A percentile compares a stretch with the other conserved stretches of the same genome.
Conservation (phyloP, 2,329 filamentous ascomycete genomes). For the Ophiognomonia clavigignenti-juglandacearum region DNA sequence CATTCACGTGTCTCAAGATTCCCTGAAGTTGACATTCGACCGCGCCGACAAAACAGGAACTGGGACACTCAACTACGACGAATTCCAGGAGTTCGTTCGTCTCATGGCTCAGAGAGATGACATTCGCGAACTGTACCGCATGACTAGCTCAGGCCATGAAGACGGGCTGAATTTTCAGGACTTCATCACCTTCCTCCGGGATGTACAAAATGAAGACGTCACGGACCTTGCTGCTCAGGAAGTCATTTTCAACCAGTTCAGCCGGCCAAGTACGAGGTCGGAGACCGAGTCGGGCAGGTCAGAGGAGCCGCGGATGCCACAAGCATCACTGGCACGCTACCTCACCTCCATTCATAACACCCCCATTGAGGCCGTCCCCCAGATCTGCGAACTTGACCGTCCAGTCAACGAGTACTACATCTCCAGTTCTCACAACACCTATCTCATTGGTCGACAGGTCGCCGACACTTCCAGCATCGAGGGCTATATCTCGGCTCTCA, state of each 20-base stretch:
- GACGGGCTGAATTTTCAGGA: slow-evolving; percentile 64
- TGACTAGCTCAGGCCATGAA: slow-evolving; percentile 52
- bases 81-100: slow-evolving; percentile 80
- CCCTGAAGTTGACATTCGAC: slow-evolving; percentile 69
- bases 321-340: slow-evolving; percentile 73
- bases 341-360: slow-evolving; percentile 71
- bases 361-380: slow-evolving; percentile 56
- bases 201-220: slow-evolving; percentile 72
- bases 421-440: slow-evolving; percentile 98
- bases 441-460: slow-evolving; percentile 86
- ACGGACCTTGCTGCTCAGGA: slow-evolving; percentile 66
- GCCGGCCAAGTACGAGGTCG: slow-evolving; percentile 34
- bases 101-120: slow-evolving; percentile 82
- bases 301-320: slow-evolving; percentile 61
- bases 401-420: slow-evolving; percentile 97
- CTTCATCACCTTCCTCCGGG: slow-evolving; percentile 70
- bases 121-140: slow-evolving; percentile 67
- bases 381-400: slow-evolving; percentile 64
- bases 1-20: slow-evolving; percentile 78
- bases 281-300: slow-evolving; percentile 32
- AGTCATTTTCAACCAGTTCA: slow-evolving; percentile 64
- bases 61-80: slow-evolving; percentile 67
- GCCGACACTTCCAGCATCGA: slow-evolving; percentile 88
- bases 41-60: slow-evolving; percentile 61
- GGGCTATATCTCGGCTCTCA: slow-evolving; percentile 85